Percentiles rank a stretch among this genome's conserved stretches.
phyloP scores from a whole-genome alignment of 2,329 filamentous ascomycete genomes.

The Chaetoscypha palmicola region DNA sequence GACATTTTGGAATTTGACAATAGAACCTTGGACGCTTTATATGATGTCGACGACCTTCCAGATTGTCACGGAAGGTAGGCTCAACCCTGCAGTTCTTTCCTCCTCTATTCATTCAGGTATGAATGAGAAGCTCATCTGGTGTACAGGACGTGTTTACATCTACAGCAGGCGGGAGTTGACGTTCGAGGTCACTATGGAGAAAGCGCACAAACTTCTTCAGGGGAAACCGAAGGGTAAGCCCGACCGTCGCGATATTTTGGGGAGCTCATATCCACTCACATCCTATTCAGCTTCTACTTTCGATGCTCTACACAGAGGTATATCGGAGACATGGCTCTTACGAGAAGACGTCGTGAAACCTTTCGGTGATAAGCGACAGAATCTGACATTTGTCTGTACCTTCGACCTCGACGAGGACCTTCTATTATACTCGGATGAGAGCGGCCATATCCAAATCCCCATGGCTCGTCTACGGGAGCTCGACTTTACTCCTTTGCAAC shows the following conservation, averaged over 20 bases:
- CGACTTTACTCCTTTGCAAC: neutral
- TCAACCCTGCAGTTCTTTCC: neutral
- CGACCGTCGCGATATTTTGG: neutral
- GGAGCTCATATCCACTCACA: slow-evolving; percentile 1
- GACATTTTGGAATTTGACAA: too few species aligned
- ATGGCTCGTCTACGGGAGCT: slow-evolving; percentile 2
- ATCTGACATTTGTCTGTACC: slow-evolving; percentile 6
- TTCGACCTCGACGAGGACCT: slow-evolving; percentile 12
- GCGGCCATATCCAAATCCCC: slow-evolving; percentile 2
- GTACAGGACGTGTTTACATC: neutral
- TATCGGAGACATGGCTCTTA: slow-evolving; percentile 2
- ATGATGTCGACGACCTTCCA: slow-evolving; percentile 1
- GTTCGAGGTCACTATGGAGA: neutral
- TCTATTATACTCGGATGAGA: slow-evolving; percentile 2
- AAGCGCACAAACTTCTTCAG: neutral
- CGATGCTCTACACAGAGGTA: slow-evolving; percentile 6
- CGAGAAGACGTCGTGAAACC: slow-evolving; percentile 11
- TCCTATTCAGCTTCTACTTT: slow-evolving; percentile 1
- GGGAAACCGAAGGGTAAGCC: slow-evolving; percentile 4
- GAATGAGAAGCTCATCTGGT: neutral
- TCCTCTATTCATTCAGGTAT: neutral
- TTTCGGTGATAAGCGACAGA: slow-evolving; percentile 13
- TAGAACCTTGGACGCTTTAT: neutral
- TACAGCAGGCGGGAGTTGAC: slow-evolving; percentile 1
- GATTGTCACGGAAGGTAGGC: neutral